Evolutionary conservation across 2,329 filamentous ascomycete genomes (phyloP).

Genomic region (Monosporascus sp.): DNA sequence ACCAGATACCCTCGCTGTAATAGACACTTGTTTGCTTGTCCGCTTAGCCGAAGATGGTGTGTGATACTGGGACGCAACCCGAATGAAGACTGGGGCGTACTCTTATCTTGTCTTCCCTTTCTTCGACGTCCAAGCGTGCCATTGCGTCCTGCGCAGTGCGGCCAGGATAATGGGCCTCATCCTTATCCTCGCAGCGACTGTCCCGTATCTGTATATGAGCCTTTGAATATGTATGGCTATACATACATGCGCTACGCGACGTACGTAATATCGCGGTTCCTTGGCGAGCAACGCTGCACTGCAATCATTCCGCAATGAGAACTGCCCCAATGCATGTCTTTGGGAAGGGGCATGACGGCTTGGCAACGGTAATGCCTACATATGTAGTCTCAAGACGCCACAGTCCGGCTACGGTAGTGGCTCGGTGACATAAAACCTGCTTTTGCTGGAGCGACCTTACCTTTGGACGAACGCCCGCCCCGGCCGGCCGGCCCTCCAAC

Average conservation of each 20-base stretch:
- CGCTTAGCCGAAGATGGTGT: not conserved
- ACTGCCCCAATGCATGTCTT: not conserved
- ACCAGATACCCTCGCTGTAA: not conserved
- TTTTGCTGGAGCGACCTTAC: too few species aligned
- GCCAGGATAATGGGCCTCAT: not conserved
- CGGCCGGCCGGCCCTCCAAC: not conserved
- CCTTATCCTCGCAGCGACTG: not conserved
- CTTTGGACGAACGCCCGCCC: too few species aligned
- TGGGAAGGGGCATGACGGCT: not conserved
- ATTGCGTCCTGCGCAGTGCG: not conserved
- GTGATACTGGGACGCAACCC: not conserved
- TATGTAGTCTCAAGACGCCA: not conserved
- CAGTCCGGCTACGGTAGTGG: not conserved
- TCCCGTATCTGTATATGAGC: not conserved
- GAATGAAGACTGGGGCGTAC: not conserved
- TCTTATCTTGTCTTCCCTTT: not conserved
- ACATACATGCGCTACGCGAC: not conserved
- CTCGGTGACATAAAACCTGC: too few species aligned
- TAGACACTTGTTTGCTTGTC: not conserved
- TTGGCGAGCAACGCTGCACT: not conserved
- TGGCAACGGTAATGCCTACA: not conserved
- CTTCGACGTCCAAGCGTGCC: not conserved
- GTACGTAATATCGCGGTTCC: not conserved
- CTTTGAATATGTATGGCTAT: not conserved
- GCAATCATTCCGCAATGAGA: not conserved